These are phyloP conservation scores for Stephanodiscus minutulus DNA, from an alignment of 108 stramenopile genomes.

Conservation along the genomic window DNA sequence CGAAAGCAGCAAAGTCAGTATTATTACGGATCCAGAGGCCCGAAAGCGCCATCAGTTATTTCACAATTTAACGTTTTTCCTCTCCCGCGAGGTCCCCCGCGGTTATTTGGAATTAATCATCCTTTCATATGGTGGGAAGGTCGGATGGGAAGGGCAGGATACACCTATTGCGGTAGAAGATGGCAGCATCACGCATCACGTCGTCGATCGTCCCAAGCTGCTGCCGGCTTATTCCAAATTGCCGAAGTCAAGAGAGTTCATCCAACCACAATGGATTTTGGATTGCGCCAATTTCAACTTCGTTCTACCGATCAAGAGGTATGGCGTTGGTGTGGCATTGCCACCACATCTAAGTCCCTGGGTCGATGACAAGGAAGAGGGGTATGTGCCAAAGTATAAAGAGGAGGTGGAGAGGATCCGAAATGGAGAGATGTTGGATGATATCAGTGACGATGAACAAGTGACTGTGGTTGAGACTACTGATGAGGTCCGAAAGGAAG, in stretches of 20 bases:
- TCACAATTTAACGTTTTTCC: constrained; percentile 86
- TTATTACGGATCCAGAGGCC: constrained; percentile 68
- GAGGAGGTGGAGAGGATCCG: constrained; percentile 93
- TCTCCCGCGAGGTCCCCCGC: constrained; percentile 94
- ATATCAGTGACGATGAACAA: constrained; percentile 45
- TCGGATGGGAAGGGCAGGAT: constrained; percentile 94
- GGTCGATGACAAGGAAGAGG: constrained; percentile 97
- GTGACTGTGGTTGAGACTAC: constrained; percentile 21
- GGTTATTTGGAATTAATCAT: constrained; percentile 93
- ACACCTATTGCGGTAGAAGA: constrained; percentile 85
- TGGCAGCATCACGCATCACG: constrained; percentile 92
- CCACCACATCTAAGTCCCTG: constrained; percentile 99
- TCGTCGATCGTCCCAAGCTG: constrained; percentile 87
- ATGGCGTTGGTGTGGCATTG: constrained; percentile 86
- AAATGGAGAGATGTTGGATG: constrained; percentile 69
- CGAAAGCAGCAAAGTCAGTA: constrained; percentile 16
- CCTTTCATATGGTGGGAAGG: constrained; percentile 87
- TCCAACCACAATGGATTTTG: constrained; percentile 99
- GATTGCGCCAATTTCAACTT: constrained; percentile 95
- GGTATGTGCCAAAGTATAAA: constrained; percentile 96
- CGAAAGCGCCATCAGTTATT: constrained; percentile 76
- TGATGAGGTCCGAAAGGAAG: constrained; percentile 28
- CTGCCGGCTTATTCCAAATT: constrained; percentile 58
- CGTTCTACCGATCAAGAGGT: constrained; percentile 83
- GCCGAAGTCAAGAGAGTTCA: constrained; percentile 88